Evolutionary conservation across 192 early-diverging fungal species (phyloP), one percentile per base, ranked within the genome.

Genomic region (Backusella luteola): DNA sequence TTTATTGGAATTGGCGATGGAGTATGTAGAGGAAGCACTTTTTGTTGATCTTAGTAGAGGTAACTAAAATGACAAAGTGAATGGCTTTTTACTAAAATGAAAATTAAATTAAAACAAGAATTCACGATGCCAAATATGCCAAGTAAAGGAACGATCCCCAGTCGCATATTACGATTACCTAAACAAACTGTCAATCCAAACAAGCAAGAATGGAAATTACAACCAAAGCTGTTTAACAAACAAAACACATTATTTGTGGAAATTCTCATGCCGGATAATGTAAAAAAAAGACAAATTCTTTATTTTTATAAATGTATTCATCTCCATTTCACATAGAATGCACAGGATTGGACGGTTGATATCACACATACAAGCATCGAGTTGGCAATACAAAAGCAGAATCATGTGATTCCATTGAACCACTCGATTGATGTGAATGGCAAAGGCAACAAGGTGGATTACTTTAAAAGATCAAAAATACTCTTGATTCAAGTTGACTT

Each of bases 1-100:
- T 80, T 79, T 94, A 39, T 82, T 90, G 36, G 91, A 91, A 76
- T 76, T 94, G 11, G 79, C 90, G 0, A 77, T 94, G 76, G 89
- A 91, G 69, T 87, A 88, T 84, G 79, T 91, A 3, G 93, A 94
- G 76, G 89, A 93, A 73, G 89, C 88, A 59, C 79, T 88, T 23
- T 77, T 67, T 26, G 52, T 93, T 32, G 71, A 84, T 17, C 76
- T 94, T 2, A 87, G 84, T 73, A 80, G 93, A 78, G 83, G 92
- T 91, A 88, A 21, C 85, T 63, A 23, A 38, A 14, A 19, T 72
- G 21, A 4, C 32, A 11, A 36, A 59, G 2, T 32, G 32, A 32
- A 12, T 38, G 32, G 0, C 0, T 32, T 32, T 11, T 34, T 36
- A 53, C n/a, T 70, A 12, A 41, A 7, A 39, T 4, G 29, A 26